Percentiles rank a stretch among this genome's conserved stretches.
Conservation (phyloP, 208 protist species). For the Leishmania guyanensis region DNA sequence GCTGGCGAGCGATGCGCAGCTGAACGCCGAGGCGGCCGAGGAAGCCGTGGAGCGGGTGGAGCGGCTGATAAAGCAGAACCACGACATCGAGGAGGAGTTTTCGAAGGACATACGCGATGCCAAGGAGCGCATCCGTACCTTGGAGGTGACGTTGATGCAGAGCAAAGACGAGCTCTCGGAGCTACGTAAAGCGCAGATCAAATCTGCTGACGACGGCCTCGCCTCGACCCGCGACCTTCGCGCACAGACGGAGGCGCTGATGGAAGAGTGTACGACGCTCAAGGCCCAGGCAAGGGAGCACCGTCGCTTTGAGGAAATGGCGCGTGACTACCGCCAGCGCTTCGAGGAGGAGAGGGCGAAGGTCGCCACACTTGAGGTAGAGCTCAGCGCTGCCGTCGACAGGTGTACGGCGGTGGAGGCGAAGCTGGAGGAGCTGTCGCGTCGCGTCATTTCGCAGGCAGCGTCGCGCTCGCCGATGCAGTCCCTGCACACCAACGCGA, state of each 20-base stretch:
- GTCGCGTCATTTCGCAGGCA: constrained; percentile 46
- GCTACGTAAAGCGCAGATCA: constrained; percentile 52
- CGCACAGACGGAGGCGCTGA: constrained; percentile 42
- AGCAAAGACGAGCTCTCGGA: constrained; percentile 47
- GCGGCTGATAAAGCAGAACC: constrained; percentile 59
- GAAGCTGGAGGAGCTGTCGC: constrained; percentile 68
- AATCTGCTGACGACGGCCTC: constrained; percentile 44
- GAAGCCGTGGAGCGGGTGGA: constrained; percentile 59
- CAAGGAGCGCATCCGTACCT: constrained; percentile 56
- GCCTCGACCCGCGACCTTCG: constrained; percentile 47
- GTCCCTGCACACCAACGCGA: constrained; percentile 29
- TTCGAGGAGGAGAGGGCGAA: constrained; percentile 52
- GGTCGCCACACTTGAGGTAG: constrained; percentile 54
- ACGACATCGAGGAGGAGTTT: constrained; percentile 62
- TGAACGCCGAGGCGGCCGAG: constrained; percentile 36
- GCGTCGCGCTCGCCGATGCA: constrained; percentile 33
- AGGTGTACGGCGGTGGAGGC: constrained; percentile 69
- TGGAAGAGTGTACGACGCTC: constrained; percentile 44
- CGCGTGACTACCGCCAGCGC: constrained; percentile 43
- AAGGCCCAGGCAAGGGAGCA: constrained; percentile 32
- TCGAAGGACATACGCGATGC: constrained; percentile 53
- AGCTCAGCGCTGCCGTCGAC: constrained; percentile 62
- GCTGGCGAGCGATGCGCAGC: constrained; percentile 52
- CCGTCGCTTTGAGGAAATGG: constrained; percentile 41
- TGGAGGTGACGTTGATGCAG: constrained; percentile 60